phyloP scores from a whole-genome alignment of 805 yeast genomes.

The Barnettozyma salicaria region DNA sequence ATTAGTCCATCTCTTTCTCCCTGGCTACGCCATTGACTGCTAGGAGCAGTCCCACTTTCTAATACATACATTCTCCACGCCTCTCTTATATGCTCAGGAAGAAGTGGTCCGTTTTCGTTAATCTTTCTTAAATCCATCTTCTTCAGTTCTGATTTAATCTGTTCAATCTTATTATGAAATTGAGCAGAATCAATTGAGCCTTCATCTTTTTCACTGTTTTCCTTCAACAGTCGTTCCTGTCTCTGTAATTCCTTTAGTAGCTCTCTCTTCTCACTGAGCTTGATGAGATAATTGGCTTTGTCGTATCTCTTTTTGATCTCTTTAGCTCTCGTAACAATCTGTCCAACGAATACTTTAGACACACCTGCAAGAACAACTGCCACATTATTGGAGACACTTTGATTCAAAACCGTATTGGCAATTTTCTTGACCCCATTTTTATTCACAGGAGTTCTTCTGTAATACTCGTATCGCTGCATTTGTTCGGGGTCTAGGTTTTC shows the following conservation, averaged over 20 bases:
- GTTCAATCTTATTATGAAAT: constrained; percentile 20
- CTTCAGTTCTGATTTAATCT: constrained; percentile 23
- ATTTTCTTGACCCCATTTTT: constrained; percentile 74
- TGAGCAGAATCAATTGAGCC: constrained; percentile 6
- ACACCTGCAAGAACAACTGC: constrained; percentile 81
- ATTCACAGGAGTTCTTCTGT: constrained; percentile 69
- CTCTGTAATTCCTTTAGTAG: constrained; percentile 29
- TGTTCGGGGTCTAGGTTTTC: constrained; percentile 76
- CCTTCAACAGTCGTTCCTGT: constrained; percentile 34
- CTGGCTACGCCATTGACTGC: constrained; percentile 63
- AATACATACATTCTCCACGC: constrained; percentile 76
- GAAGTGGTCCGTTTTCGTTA: constrained; percentile 50
- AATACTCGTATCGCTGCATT: constrained; percentile 80
- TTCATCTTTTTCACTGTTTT: constrained; percentile 20
- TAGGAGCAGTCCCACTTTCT: constrained; percentile 60
- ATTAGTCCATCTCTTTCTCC: constrained; percentile 67
- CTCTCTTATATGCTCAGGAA: constrained; percentile 81
- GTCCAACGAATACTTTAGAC: constrained; percentile 86
- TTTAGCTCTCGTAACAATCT: constrained; percentile 75
- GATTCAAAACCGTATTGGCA: constrained; percentile 73
- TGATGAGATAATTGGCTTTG: constrained; percentile 31
- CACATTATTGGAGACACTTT: constrained; percentile 71
- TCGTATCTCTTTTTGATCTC: constrained; percentile 57
- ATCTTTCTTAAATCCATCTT: constrained; percentile 27
- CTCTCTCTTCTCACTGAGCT: constrained; percentile 37